phyloP scores from a whole-genome alignment of 371 early-diverging fungal species.

The Quaeritorhiza haematococci region DNA sequence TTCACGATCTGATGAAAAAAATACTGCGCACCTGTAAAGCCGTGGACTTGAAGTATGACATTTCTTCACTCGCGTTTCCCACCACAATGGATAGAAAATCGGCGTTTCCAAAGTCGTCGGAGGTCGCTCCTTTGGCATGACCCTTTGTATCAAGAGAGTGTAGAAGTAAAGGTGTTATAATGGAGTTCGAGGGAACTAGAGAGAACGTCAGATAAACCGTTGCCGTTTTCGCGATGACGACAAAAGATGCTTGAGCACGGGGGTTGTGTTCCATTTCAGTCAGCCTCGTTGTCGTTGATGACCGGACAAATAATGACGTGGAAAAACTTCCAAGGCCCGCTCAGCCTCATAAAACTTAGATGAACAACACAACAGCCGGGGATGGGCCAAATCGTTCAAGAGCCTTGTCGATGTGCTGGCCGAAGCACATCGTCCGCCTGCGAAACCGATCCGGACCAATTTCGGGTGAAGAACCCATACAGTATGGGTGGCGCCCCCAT shows the following conservation, averaged over 20 bases:
- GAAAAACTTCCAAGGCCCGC: too few relatives aligned
- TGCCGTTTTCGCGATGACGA: not conserved
- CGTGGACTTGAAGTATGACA: constrained; percentile 23
- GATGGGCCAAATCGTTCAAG: too few relatives aligned
- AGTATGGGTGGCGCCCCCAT: not conserved
- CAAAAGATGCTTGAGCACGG: not conserved
- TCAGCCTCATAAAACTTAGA: too few relatives aligned
- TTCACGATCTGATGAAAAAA: constrained; percentile 50
- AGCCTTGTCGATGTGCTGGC: too few relatives aligned
- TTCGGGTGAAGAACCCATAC: not conserved
- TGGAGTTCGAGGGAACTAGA: constrained; percentile 7
- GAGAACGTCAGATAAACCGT: constrained; percentile 5
- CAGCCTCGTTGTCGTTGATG: not conserved
- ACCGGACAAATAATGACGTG: too few relatives aligned
- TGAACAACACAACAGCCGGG: too few relatives aligned
- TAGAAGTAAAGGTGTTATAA: constrained; percentile 13
- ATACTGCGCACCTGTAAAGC: constrained; percentile 19
- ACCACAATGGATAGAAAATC: constrained; percentile 22
- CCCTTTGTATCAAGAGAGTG: constrained; percentile 4
- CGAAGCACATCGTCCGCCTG: too few relatives aligned
- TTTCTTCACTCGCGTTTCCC: constrained; percentile 19
- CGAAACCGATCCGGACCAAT: not conserved
- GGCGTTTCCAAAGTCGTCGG: constrained; percentile 19
- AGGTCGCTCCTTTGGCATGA: constrained; percentile 3
- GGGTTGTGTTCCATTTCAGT: not conserved